These are phyloP conservation scores for Arthrinium puccinioides DNA, from an alignment of 2,329 filamentous ascomycete genomes.

Conservation along the genomic window DNA sequence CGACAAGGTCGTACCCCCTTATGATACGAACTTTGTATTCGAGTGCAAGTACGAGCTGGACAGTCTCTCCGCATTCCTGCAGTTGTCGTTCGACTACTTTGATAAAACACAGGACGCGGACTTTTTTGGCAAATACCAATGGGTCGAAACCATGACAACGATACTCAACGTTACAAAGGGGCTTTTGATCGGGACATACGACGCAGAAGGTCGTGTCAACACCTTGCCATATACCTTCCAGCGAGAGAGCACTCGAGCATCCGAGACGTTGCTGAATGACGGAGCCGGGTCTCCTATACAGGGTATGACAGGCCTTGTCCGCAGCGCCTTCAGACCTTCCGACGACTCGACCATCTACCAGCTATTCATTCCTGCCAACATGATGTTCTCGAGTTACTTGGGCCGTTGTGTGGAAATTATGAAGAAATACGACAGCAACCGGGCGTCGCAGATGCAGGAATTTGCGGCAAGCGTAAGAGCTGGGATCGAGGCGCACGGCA, in stretches of 20 bases:
- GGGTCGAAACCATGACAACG: slow-evolving; percentile 64
- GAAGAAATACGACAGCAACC: slow-evolving; percentile 28
- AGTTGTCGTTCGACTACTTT: slow-evolving; percentile 75
- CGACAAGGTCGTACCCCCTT: slow-evolving; percentile 53
- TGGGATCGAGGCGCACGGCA: slow-evolving; percentile 47
- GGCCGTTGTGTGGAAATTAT: slow-evolving; percentile 39
- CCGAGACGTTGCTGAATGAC: slow-evolving; percentile 71
- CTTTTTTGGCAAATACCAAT: slow-evolving; percentile 67
- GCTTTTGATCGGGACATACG: slow-evolving; percentile 61
- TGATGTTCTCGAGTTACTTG: slow-evolving; percentile 68
- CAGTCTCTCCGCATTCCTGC: slow-evolving; percentile 79
- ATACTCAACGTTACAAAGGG: slow-evolving; percentile 62
- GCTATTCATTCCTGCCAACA: slow-evolving; percentile 84
- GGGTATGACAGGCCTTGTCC: slow-evolving; percentile 69
- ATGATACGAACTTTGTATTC: slow-evolving; percentile 67
- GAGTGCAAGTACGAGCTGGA: slow-evolving; percentile 97
- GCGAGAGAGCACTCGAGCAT: slow-evolving; percentile 63
- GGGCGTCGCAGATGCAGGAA: slow-evolving; percentile 48
- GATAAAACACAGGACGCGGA: slow-evolving; percentile 61
- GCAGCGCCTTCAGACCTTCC: slow-evolving; percentile 83
- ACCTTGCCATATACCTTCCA: slow-evolving; percentile 62
- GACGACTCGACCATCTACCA: slow-evolving; percentile 83
- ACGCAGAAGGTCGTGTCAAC: slow-evolving; percentile 18
- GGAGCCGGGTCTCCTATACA: slow-evolving; percentile 77
- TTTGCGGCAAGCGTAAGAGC: slow-evolving; percentile 57